Percentiles rank a stretch among this genome's conserved stretches.
These are phyloP conservation scores for Dispira simplex DNA, from an alignment of 192 early-diverging fungal genomes.

Conservation along the genomic window DNA sequence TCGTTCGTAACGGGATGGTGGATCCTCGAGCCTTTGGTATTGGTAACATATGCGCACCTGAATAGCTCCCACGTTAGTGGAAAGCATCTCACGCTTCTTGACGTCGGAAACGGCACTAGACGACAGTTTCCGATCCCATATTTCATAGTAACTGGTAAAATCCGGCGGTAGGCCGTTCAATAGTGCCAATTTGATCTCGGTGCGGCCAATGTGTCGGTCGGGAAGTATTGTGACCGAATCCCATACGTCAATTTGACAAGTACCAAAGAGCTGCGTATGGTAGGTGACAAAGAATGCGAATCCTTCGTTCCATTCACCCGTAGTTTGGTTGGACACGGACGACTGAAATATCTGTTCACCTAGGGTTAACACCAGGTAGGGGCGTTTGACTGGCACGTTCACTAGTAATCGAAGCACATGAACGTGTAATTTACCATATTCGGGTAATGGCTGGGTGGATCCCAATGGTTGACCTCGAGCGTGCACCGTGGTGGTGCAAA, in stretches of 20 bases:
- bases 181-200: conserved; percentile 42
- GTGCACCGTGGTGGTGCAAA: too few relatives aligned
- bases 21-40: conserved; percentile 35
- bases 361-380: conserved; percentile 45
- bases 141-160: conserved; percentile 60
- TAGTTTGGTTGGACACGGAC: conserved; percentile 32
- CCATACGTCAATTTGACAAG: conserved; percentile 51
- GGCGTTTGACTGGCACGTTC: conserved; percentile 35
- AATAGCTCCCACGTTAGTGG: conserved; percentile 50
- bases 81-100: conserved; percentile 30
- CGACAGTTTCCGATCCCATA: conserved; percentile 55
- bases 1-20: conserved; percentile 2
- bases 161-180: conserved; percentile 45
- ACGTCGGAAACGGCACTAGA: conserved; percentile 42
- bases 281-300: conserved; percentile 53
- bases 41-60: conserved; percentile 50
- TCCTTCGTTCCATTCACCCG: conserved; percentile 52
- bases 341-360: conserved; percentile 52
- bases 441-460: background rate
- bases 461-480: background rate
- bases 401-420: conserved; percentile 39
- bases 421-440: conserved; percentile 32
- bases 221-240: conserved; percentile 40
- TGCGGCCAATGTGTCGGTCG: conserved; percentile 47
- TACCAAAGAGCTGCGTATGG: conserved; percentile 61